Evolutionary conservation across 495 filamentous ascomycete species (phyloP).

Genomic region (Terfezia claveryi): DNA sequence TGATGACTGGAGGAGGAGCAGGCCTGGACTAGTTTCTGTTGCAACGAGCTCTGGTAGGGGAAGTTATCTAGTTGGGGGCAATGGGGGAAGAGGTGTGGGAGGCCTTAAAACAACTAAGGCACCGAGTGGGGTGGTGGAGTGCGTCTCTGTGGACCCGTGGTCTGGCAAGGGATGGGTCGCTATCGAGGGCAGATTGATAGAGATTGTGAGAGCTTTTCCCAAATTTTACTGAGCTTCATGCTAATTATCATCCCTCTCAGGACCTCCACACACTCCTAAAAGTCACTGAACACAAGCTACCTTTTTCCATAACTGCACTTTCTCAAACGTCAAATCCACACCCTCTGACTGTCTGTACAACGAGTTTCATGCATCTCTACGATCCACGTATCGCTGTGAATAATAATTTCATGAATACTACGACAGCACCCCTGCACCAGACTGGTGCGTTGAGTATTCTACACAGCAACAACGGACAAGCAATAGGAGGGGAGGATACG

Average conservation of each 20-base stretch:
- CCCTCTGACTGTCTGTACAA: slow-evolving; percentile 72
- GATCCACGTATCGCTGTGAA: slow-evolving; percentile 36
- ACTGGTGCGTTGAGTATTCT: slow-evolving; percentile 65
- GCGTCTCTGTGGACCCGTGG: slow-evolving; percentile 6
- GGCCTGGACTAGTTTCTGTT: slow-evolving; percentile 7
- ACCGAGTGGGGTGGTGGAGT: slow-evolving; percentile 5
- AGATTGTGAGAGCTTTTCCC: slow-evolving; percentile 6
- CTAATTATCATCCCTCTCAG: slow-evolving; percentile 2
- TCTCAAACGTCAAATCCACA: slow-evolving; percentile 50
- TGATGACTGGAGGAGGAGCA: slow-evolving; percentile 6
- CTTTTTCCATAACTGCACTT: slow-evolving; percentile 63
- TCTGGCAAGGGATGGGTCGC: slow-evolving; percentile 9
- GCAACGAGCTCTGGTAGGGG: slow-evolving; percentile 1
- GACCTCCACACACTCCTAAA: slow-evolving; percentile 47
- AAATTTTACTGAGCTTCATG: not conserved
- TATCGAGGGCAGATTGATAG: slow-evolving; percentile 11
- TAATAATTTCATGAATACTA: not conserved
- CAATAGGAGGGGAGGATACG: slow-evolving; percentile 21
- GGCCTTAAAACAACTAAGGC: not conserved
- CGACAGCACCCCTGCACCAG: slow-evolving; percentile 45
- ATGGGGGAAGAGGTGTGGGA: slow-evolving; percentile 8
- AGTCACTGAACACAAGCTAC: slow-evolving; percentile 48
- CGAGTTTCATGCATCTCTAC: slow-evolving; percentile 59
- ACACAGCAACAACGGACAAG: slow-evolving; percentile 31
- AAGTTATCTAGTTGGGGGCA: slow-evolving; percentile 5